Conservation (phyloP, 495 filamentous ascomycete species). For the Cladorrhinum samala region DNA sequence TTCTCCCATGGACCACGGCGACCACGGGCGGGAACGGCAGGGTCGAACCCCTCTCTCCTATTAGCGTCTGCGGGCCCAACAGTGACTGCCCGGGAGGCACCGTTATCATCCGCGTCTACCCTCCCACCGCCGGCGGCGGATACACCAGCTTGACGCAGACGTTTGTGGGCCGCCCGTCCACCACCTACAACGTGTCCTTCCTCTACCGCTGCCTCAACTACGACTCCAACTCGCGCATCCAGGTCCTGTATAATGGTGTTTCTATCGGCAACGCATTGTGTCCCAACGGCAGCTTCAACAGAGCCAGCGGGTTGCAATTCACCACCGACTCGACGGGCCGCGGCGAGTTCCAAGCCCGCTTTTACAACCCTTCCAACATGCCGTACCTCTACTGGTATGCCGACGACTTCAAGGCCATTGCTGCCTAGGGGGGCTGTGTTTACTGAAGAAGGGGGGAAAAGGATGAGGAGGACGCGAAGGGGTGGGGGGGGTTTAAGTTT, state of each 20-base stretch:
- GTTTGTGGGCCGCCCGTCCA: neutral
- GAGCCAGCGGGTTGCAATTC: neutral
- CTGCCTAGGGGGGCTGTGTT: neutral
- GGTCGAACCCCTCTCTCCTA: neutral
- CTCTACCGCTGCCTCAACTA: conserved; percentile 3
- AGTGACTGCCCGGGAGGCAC: neutral
- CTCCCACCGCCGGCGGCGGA: neutral
- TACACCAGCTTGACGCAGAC: neutral
- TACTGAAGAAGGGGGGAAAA: too few relatives aligned
- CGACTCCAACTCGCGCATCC: neutral
- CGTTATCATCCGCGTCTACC: neutral
- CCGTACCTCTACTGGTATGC: conserved; percentile 1
- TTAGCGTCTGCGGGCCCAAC: neutral
- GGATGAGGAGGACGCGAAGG: too few relatives aligned
- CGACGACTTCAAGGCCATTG: neutral
- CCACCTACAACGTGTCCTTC: conserved; percentile 1
- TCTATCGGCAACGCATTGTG: neutral
- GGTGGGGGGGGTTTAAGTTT: too few relatives aligned
- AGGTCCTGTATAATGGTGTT: neutral
- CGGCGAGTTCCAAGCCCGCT: neutral
- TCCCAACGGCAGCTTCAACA: neutral
- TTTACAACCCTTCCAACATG: neutral
- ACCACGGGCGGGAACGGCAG: neutral
- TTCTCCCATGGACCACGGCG: neutral
- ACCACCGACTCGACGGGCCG: neutral